These are phyloP conservation scores for Syzygium malaccense DNA, from an alignment of 441 rosid species.

Conservation along the genomic window DNA sequence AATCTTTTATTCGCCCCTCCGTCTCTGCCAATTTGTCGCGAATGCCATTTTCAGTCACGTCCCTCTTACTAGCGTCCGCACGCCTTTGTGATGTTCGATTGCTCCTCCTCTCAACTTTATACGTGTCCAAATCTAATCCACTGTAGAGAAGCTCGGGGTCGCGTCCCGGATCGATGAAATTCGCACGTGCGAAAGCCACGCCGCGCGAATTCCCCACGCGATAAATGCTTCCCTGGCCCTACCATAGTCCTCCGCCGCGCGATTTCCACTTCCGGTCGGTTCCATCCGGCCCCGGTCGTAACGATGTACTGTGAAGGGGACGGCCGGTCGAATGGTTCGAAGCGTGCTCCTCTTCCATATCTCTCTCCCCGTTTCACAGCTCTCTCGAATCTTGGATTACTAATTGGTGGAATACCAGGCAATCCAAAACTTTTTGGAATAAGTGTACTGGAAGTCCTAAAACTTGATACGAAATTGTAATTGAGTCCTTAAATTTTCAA, in stretches of 20 bases:
- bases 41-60: background rate
- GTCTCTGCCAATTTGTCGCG: background rate
- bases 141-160: background rate
- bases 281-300: background rate
- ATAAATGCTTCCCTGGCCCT: too few relatives aligned
- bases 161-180: rapidly evolving
- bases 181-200: background rate
- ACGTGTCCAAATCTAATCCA: background rate
- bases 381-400: background rate
- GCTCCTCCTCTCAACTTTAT: background rate
- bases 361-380: background rate
- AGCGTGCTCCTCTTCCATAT: background rate
- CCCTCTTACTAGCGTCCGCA: background rate
- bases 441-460: too few relatives aligned
- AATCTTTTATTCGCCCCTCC: constrained; percentile 15
- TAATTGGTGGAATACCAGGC: background rate
- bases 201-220: background rate
- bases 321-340: too few relatives aligned
- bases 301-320: background rate
- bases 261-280: background rate
- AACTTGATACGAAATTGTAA: too few relatives aligned
- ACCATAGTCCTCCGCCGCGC: background rate
- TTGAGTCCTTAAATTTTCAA: too few relatives aligned
- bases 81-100: background rate
- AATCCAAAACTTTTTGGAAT: background rate